Percentiles rank a stretch among this genome's conserved stretches.
These are phyloP conservation scores for Penicillium waksmanii DNA, from an alignment of 495 filamentous ascomycete species.

Conservation along the genomic window DNA sequence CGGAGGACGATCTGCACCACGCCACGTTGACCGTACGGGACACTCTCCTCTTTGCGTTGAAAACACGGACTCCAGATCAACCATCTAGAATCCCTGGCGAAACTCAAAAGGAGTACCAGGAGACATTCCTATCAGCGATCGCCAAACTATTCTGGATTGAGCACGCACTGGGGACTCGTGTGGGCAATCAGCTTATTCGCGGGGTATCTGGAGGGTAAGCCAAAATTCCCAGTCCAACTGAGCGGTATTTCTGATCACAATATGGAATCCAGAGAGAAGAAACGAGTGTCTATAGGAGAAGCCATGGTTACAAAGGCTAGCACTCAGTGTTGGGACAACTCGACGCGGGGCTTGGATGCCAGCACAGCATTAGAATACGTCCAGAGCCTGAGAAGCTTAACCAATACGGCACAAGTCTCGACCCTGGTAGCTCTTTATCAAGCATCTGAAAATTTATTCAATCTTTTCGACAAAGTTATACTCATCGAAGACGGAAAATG, in stretches of 20 bases:
- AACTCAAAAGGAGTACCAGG: constrained; percentile 62
- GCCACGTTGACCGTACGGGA: constrained; percentile 71
- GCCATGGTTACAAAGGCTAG: constrained; percentile 68
- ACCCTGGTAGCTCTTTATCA: constrained; percentile 72
- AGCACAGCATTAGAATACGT: constrained; percentile 70
- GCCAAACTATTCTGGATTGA: constrained; percentile 80
- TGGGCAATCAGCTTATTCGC: constrained; percentile 67
- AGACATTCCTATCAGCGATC: constrained; percentile 69
- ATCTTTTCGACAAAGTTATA: constrained; percentile 72
- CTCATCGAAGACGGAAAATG: constrained; percentile 69
- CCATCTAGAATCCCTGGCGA: constrained; percentile 61
- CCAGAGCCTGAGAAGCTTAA: constrained; percentile 61
- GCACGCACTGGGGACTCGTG: constrained; percentile 66
- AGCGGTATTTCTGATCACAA: background rate
- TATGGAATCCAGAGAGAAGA: constrained; percentile 54
- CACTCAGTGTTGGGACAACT: constrained; percentile 72
- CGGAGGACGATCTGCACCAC: constrained; percentile 78
- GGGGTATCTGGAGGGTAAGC: constrained; percentile 66
- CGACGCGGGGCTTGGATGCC: constrained; percentile 69
- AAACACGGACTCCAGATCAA: constrained; percentile 68
- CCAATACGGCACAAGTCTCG: constrained; percentile 63
- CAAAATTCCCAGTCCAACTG: background rate
- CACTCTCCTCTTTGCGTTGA: constrained; percentile 72
- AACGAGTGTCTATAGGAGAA: constrained; percentile 72
- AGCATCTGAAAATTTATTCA: constrained; percentile 69